Percentiles rank a stretch among this genome's conserved stretches.
Evolutionary conservation across 306 rosid genomes (phyloP).

Genomic region (Alnus glutinosa): DNA sequence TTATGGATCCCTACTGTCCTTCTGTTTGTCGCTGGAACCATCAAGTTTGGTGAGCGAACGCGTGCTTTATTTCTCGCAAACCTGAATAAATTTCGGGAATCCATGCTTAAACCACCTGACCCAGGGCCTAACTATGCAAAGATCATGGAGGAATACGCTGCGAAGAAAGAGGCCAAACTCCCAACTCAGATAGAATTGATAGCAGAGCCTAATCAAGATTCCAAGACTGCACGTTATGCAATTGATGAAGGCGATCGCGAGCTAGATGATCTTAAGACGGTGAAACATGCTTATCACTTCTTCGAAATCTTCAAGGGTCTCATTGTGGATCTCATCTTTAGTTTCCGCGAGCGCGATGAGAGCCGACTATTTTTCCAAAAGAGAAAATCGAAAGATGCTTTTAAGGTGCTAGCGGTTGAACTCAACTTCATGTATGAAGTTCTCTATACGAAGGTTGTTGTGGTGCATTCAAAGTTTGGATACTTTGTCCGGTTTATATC

Average conservation of each 20-base stretch:
- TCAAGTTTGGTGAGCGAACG: slow-evolving; percentile 49
- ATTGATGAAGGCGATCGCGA: background rate
- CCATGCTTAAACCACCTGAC: slow-evolving; percentile 34
- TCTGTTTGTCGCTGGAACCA: slow-evolving; percentile 38
- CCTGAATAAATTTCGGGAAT: slow-evolving; percentile 25
- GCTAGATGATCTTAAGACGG: slow-evolving; percentile 5
- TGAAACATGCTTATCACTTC: slow-evolving; percentile 29
- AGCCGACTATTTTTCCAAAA: slow-evolving; percentile 31
- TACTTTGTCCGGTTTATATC: no score
- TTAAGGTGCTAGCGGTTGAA: no score
- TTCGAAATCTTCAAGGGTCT: slow-evolving; percentile 40
- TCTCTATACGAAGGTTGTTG: background rate
- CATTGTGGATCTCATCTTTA: slow-evolving; percentile 45
- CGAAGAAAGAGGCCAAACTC: slow-evolving; percentile 23
- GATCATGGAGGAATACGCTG: slow-evolving; percentile 38
- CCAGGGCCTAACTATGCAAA: slow-evolving; percentile 49
- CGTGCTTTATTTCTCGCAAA: slow-evolving; percentile 43
- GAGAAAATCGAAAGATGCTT: background rate
- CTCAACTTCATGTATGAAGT: no score
- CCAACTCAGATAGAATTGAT: slow-evolving; percentile 28
- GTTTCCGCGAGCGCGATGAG: slow-evolving; percentile 26
- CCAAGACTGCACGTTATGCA: background rate
- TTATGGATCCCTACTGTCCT: slow-evolving; percentile 35
- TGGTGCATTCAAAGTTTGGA: background rate
- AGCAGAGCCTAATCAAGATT: slow-evolving; percentile 25